Base-by-base conservation (phyloP, 495 filamentous ascomycete species). In the Aspergillus mulundensis region DNA sequence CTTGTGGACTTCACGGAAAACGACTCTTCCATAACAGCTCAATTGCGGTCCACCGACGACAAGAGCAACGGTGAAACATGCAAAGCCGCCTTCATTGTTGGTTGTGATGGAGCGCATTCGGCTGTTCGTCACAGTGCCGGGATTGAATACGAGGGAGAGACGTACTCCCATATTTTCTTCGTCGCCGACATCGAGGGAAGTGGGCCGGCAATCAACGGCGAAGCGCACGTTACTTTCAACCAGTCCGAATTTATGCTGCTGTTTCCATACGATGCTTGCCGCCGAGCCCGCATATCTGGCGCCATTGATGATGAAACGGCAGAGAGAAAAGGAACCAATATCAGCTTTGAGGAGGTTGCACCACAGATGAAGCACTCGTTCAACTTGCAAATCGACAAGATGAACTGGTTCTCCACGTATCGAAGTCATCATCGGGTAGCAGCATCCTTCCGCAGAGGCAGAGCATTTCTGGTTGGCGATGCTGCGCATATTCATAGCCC, bases 401-500 rank as follows among this genome's bases (percentile, higher is more conserved):
- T 70, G 12, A 70, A 71, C 38, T 72, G 70, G 66, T 72, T 72
- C 52, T 64, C 68, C 7, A 64, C 65, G 5, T 72, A 74, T 44
- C 65, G 63, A 1, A 64, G 67, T 15, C 70, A 71, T 36, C 69
- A 73, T 36, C 64, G 70, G 1, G 61, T 75, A 14, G 60, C 72
- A 19, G 58, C 62, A 0, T 54, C 50, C 1, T 75, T 70, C 51
- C 64, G 61, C 14, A 61, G 49, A 10, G 61, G 63, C 20, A 61
- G 70, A 2, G 67, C 66, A 6, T 74, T 74, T 19, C 61, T 74
- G 28, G 66, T 68, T 19, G 71, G 71, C 0, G 71, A 74, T 46
- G 79, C 83, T 5, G 81, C 80, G 3, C 84, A 87, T 57, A 81
- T 78, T 25, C 80, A 84, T 60, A 79, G 75, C 32, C 81, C 82